phyloP scores from a whole-genome alignment of 2,329 filamentous ascomycete species.

The Aspergillus sp. region DNA sequence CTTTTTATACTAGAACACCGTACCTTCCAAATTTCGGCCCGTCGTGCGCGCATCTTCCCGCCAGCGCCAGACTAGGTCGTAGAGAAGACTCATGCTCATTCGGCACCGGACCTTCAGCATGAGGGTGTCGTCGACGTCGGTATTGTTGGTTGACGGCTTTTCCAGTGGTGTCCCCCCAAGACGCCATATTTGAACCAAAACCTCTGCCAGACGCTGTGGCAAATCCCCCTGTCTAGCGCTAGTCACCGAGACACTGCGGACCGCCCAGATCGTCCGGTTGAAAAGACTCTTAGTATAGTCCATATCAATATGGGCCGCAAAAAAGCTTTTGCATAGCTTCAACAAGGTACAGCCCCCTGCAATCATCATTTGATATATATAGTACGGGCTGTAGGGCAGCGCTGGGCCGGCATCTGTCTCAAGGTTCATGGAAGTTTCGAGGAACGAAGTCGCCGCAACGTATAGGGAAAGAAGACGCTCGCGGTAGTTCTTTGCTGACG shows the following conservation, averaged over 20 bases:
- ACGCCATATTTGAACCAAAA: slow-evolving; percentile 57
- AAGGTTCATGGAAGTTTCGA: slow-evolving; percentile 38
- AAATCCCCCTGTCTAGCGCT: slow-evolving; percentile 59
- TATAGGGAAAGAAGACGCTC: slow-evolving; percentile 38
- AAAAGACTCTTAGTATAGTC: slow-evolving; percentile 50
- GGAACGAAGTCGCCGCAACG: slow-evolving; percentile 37
- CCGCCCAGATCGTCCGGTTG: slow-evolving; percentile 48
- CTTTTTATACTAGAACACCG: neutral
- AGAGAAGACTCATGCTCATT: slow-evolving; percentile 59
- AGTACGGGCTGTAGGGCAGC: slow-evolving; percentile 48
- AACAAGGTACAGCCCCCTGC: slow-evolving; percentile 55
- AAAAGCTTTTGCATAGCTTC: slow-evolving; percentile 58
- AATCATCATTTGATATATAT: slow-evolving; percentile 59
- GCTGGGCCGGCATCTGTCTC: slow-evolving; percentile 38
- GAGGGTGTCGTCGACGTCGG: slow-evolving; percentile 37
- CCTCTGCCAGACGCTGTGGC: slow-evolving; percentile 54
- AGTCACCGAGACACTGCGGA: slow-evolving; percentile 52
- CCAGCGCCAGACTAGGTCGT: slow-evolving; percentile 61
- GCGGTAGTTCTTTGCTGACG: slow-evolving; percentile 37
- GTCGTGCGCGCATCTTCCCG: slow-evolving; percentile 57
- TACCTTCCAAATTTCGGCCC: slow-evolving; percentile 63
- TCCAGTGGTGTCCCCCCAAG: slow-evolving; percentile 30
- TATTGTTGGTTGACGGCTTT: slow-evolving; percentile 15
- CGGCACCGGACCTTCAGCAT: slow-evolving; percentile 57
- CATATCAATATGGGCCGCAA: slow-evolving; percentile 47